A percentile compares a stretch with the other conserved stretches of the same genome.
Evolutionary conservation across 2,329 filamentous ascomycete species (phyloP).

Genomic region (Myriangium duriaei): DNA sequence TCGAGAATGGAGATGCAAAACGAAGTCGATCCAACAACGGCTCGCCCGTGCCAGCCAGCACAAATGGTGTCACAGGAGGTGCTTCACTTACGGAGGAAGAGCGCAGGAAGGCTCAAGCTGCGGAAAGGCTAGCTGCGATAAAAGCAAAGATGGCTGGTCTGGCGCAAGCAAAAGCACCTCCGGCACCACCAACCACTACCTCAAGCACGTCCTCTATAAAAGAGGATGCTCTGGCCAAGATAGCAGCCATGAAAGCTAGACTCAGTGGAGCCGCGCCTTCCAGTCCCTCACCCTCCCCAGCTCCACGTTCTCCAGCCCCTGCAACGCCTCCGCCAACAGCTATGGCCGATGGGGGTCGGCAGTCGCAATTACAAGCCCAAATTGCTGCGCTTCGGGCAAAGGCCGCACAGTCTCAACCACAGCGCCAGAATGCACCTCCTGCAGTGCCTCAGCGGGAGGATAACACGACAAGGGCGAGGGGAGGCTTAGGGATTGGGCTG

Average conservation of each 20-base stretch:
- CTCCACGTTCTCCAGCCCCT: conserved; percentile 8
- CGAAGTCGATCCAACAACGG: conserved; percentile 26
- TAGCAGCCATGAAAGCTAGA: conserved; percentile 12
- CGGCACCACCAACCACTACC: conserved; percentile 9
- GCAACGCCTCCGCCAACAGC: conserved; percentile 13
- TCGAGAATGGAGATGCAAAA: conserved; percentile 28
- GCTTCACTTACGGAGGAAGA: conserved; percentile 18
- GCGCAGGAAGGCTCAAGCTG: conserved; percentile 22
- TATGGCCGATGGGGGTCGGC: conserved; percentile 16
- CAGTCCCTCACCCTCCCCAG: conserved; percentile 9
- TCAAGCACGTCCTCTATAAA: conserved; percentile 3
- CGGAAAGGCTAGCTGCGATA: conserved; percentile 23
- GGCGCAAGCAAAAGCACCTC: conserved; percentile 12
- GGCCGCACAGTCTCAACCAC: conserved; percentile 9
- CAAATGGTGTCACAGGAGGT: no score
- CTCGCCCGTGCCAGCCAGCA: conserved; percentile 19
- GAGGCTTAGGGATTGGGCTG: conserved; percentile 61
- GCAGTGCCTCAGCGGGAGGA: conserved; percentile 35
- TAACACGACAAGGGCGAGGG: conserved; percentile 39
- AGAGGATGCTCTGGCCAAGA: conserved; percentile 9
- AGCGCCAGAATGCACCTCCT: conserved; percentile 7
- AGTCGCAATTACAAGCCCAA: conserved; percentile 20
- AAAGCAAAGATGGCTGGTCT: conserved; percentile 23
- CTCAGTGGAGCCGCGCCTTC: conserved; percentile 7
- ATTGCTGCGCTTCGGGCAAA: conserved; percentile 22